Percentiles rank a stretch among this genome's conserved stretches.
Evolutionary conservation across 1,139 yeast genomes (phyloP).

Genomic region (Yamadazyma membranifaciens): DNA sequence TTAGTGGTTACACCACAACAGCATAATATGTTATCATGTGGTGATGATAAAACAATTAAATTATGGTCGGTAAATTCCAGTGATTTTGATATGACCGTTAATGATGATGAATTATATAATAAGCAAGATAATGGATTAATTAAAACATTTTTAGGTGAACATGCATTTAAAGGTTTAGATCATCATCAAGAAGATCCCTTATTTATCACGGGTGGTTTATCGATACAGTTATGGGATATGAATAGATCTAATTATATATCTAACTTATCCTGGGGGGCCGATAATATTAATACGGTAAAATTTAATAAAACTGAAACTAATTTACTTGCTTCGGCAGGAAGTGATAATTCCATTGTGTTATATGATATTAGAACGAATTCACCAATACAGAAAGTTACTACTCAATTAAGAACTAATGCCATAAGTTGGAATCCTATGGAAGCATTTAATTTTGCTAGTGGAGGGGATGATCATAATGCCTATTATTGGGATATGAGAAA

Average conservation of each 20-base stretch:
- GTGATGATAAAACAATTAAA: slow-evolving; percentile 87
- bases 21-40: slow-evolving; percentile 70
- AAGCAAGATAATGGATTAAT: slow-evolving; percentile 46
- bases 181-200: slow-evolving; percentile 72
- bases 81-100: slow-evolving; percentile 35
- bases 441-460: slow-evolving; percentile 90
- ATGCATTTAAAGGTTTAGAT: slow-evolving; percentile 82
- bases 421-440: slow-evolving; percentile 98
- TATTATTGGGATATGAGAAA: slow-evolving; percentile 97
- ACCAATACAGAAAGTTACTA: slow-evolving; percentile 87
- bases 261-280: slow-evolving; percentile 94
- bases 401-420: slow-evolving; percentile 79
- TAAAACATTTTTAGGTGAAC: slow-evolving; percentile 80
- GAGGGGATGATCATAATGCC: slow-evolving; percentile 91
- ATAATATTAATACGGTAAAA: slow-evolving; percentile 75
- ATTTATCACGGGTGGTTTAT: slow-evolving; percentile 92
- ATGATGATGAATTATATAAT: slow-evolving; percentile 32
- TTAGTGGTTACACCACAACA: slow-evolving; percentile 74
- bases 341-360: slow-evolving; percentile 85
- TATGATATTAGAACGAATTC: slow-evolving; percentile 92
- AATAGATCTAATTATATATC: slow-evolving; percentile 74
- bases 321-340: slow-evolving; percentile 85
- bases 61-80: slow-evolving; percentile 64
- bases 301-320: slow-evolving; percentile 92
- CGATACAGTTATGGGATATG: slow-evolving; percentile 87